Conservation (phyloP, 805 yeast genomes). For the Komagataella ulmi region DNA sequence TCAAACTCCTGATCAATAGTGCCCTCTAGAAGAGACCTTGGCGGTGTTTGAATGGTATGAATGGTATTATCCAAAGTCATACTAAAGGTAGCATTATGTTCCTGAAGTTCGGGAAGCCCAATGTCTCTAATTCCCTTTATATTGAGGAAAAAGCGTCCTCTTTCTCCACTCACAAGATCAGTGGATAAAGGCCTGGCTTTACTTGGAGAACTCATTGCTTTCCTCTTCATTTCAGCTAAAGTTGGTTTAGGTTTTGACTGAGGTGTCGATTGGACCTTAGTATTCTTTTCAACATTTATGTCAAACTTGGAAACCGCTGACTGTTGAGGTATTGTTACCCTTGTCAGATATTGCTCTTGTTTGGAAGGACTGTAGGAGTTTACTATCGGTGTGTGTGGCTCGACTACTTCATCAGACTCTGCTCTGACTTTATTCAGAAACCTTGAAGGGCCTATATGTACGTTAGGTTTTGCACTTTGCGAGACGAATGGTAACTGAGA, state of each 20-base stretch:
- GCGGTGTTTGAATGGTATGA: conserved; percentile 55
- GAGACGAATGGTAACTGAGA: not conserved
- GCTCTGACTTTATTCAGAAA: not conserved
- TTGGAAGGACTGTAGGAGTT: not conserved
- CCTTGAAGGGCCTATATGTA: not conserved
- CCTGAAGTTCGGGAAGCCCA: conserved; percentile 29
- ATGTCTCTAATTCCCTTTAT: conserved; percentile 32
- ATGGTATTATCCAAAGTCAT: conserved; percentile 67
- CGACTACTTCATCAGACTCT: not conserved
- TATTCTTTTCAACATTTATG: not conserved
- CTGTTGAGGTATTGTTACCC: not conserved
- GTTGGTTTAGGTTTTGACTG: not conserved
- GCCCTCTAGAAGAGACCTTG: conserved; percentile 16
- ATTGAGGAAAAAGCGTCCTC: conserved; percentile 41
- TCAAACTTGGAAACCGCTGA: not conserved
- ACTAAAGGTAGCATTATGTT: conserved; percentile 34
- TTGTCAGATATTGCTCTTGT: not conserved
- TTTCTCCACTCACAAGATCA: conserved; percentile 14
- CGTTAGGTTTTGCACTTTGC: not conserved
- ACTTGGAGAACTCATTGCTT: not conserved
- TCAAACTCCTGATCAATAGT: conserved; percentile 68
- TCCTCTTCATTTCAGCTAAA: not conserved
- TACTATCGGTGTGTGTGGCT: not conserved
- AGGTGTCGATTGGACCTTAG: not conserved
- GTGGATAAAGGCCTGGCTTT: not conserved